phyloP scores from a whole-genome alignment of 192 early-diverging fungal species.

The Thamnidium elegans region DNA sequence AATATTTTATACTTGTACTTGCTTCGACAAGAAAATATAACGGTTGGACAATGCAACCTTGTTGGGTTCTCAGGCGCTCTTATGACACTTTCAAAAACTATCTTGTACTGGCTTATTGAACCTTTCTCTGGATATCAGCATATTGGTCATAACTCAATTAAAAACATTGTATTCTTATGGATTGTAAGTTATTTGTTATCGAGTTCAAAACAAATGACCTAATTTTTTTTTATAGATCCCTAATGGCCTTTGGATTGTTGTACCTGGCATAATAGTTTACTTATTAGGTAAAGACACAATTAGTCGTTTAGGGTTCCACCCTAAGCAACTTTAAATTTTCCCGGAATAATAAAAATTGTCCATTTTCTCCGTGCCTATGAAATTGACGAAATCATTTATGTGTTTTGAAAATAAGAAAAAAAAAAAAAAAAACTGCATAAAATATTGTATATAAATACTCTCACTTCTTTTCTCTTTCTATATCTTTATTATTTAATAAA shows the following conservation, averaged over 20 bases:
- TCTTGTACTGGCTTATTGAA: slow-evolving; percentile 35
- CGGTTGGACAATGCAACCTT: slow-evolving; percentile 18
- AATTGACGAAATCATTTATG: too few relatives aligned
- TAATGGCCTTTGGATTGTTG: slow-evolving; percentile 33
- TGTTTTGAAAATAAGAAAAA: too few relatives aligned
- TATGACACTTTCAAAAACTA: slow-evolving; percentile 32
- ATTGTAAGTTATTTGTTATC: slow-evolving; percentile 16
- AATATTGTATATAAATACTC: too few relatives aligned
- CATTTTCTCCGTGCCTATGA: too few relatives aligned
- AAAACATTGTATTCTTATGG: slow-evolving; percentile 20
- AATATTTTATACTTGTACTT: slow-evolving; percentile 23
- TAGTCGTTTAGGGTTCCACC: neutral
- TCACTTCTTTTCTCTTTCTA: neutral
- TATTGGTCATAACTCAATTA: slow-evolving; percentile 25
- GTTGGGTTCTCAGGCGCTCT: slow-evolving; percentile 28
- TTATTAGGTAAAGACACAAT: slow-evolving; percentile 15
- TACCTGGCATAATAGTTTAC: slow-evolving; percentile 22
- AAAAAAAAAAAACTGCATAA: too few relatives aligned
- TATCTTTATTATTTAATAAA: neutral
- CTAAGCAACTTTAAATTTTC: too few relatives aligned
- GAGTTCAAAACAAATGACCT: neutral
- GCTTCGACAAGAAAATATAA: neutral
- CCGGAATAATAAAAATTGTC: too few relatives aligned
- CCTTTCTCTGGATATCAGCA: slow-evolving; percentile 28
- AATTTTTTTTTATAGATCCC: slow-evolving; percentile 24